Evolutionary conservation across 2,329 filamentous ascomycete species (phyloP), one percentile per base, ranked within the genome.

Genomic region (Penicillium verrucosum): DNA sequence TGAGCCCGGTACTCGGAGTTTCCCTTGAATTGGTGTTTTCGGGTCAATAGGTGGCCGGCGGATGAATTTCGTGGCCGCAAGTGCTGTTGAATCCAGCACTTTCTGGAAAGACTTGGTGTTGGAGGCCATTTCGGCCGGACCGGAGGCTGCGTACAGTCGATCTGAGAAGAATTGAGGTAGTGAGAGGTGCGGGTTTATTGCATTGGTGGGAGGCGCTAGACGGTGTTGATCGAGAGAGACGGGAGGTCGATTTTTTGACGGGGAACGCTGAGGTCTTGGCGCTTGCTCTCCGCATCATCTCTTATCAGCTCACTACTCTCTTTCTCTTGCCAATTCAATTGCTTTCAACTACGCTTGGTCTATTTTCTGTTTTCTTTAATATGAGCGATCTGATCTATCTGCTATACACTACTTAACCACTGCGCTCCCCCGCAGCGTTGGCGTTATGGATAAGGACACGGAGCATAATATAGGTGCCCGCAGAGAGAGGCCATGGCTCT

Each of bases 401-500:
- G 36, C 1, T 29, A 37, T 25, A 27, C 32, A 46, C 14, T 16
- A 56, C 25, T 43, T 59, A 38, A 54, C 18, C 11, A 54, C 32
- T 29, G 38, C 25, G 38, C 44, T 37, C 21, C 32, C 50, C 41
- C 32, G 36, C 30, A 43, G 43, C 51, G 38, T 42, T 36, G 54
- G 54, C 37, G 51, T 38, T 56, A 41, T 56, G 52, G 54, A 59
- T 51, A 50, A 55, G 58, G 56, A 54, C 47, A 47, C 58, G 51
- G 59, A 60, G 43, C 63, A 69, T 56, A 69, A 67, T 58, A 62
- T 66, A 54, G 65, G 65, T 56, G 69, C 60, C 62, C 76, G 73
- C 62, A 76, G 73, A 65, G 77, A 78, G 57, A 73, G 75, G 61
- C 78, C 80, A 57, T 82, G 80, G 75, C 74, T 83, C 41, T 77